Percentiles rank a stretch among this genome's conserved stretches.
These are phyloP conservation scores for Karstenula rhodostoma DNA, from an alignment of 2,329 filamentous ascomycete species.

Conservation along the genomic window DNA sequence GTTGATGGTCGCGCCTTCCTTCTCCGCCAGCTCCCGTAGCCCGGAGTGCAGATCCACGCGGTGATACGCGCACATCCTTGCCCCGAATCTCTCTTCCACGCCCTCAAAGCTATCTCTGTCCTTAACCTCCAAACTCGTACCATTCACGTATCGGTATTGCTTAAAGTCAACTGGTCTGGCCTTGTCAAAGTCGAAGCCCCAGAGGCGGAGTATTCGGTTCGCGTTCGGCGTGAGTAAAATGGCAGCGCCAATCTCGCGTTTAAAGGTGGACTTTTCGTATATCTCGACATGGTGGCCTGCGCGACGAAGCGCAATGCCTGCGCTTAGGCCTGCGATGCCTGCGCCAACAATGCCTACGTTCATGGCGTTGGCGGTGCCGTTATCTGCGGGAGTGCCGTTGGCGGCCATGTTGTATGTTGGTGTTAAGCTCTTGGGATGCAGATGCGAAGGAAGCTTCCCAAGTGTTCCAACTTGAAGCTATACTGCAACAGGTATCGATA, in stretches of 20 bases:
- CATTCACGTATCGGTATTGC: conserved; percentile 18
- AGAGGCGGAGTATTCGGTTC: conserved; percentile 41
- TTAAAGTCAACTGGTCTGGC: conserved; percentile 24
- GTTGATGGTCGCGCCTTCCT: conserved; percentile 14
- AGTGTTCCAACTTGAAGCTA: neutral
- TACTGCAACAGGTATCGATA: too few relatives aligned
- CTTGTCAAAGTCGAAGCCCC: conserved; percentile 45
- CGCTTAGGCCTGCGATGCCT: conserved; percentile 31
- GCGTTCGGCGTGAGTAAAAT: conserved; percentile 53
- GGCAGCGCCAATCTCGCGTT: conserved; percentile 54
- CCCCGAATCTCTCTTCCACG: conserved; percentile 22
- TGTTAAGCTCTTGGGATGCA: neutral
- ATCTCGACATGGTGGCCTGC: conserved; percentile 31
- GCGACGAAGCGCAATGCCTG: conserved; percentile 29
- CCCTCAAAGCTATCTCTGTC: conserved; percentile 9
- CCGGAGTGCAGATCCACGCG: conserved; percentile 26
- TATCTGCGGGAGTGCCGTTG: neutral
- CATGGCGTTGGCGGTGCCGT: conserved; percentile 6
- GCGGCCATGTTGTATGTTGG: neutral
- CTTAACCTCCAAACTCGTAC: conserved; percentile 3
- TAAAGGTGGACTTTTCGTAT: conserved; percentile 40
- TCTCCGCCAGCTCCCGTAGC: conserved; percentile 20
- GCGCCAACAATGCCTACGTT: conserved; percentile 30
- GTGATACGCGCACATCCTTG: conserved; percentile 22
- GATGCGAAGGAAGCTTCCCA: too few relatives aligned